Conservation (phyloP, 1,284 basidiomycete species). For the Cutaneotrichosporon cutaneum region DNA sequence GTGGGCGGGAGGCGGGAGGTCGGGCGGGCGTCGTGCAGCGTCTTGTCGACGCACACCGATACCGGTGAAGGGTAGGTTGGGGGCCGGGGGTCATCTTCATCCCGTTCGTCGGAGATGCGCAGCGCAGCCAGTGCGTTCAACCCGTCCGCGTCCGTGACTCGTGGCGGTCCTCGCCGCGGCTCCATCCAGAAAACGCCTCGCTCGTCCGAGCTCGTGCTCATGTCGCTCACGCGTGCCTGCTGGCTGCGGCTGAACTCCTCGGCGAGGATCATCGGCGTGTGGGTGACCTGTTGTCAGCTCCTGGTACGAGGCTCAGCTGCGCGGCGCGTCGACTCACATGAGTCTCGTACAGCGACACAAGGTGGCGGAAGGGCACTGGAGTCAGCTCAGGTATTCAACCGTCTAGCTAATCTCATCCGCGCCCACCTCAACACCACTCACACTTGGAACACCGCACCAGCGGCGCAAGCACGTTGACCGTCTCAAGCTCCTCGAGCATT, state of each 20-base stretch:
- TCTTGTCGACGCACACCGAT: conserved; percentile 9
- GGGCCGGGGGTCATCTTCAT: neutral
- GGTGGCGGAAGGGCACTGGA: conserved; percentile 59
- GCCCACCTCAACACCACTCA: conserved; percentile 25
- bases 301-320: neutral
- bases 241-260: conserved; percentile 60
- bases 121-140: conserved; percentile 7
- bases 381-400: conserved; percentile 1
- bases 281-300: conserved; percentile 52
- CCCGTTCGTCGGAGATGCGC: neutral
- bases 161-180: conserved; percentile 15
- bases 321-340: conserved; percentile 39
- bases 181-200: conserved; percentile 58
- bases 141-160: neutral
- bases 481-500: conserved; percentile 54
- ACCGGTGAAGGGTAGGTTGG: conserved; percentile 1
- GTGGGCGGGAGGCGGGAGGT: conserved; percentile 39
- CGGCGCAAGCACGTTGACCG: conserved; percentile 57
- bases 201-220: conserved; percentile 57
- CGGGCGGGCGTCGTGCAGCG: conserved; percentile 29
- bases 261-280: conserved; percentile 63
- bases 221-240: conserved; percentile 59
- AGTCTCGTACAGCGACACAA: conserved; percentile 59
- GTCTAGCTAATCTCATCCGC: neutral
- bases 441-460: conserved; percentile 62